Conservation (phyloP, 257 asterid genomes). For the Phtheirospermum japonicum region DNA sequence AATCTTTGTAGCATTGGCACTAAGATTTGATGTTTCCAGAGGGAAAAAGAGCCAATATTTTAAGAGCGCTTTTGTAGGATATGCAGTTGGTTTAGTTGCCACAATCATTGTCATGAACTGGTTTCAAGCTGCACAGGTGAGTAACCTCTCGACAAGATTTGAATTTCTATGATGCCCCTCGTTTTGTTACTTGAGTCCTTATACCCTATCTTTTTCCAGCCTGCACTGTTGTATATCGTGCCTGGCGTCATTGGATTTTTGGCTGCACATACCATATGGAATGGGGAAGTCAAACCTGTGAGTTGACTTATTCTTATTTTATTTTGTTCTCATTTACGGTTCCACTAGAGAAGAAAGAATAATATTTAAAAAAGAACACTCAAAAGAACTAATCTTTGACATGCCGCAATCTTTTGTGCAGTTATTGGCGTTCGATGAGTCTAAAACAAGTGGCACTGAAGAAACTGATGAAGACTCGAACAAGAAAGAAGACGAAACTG, state of each 20-base stretch:
- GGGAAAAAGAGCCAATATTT: slow-evolving; percentile 77
- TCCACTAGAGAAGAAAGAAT: too few species aligned
- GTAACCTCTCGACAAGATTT: slow-evolving; percentile 19
- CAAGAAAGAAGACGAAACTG: slow-evolving; percentile 47
- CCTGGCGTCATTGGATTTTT: slow-evolving; percentile 92
- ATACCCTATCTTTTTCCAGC: slow-evolving; percentile 46
- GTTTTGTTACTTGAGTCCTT: background rate
- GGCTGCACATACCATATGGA: slow-evolving; percentile 88
- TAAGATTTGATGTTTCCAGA: slow-evolving; percentile 89
- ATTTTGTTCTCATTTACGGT: background rate
- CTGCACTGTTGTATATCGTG: slow-evolving; percentile 88
- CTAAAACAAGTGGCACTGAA: slow-evolving; percentile 42
- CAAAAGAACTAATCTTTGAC: background rate
- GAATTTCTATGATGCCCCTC: background rate
- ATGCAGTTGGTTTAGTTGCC: slow-evolving; percentile 58
- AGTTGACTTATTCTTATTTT: slow-evolving; percentile 27
- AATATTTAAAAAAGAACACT: too few species aligned
- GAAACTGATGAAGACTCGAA: slow-evolving; percentile 32
- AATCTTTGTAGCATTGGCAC: slow-evolving; percentile 92
- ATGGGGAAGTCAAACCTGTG: slow-evolving; percentile 86
- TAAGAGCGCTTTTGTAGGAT: slow-evolving; percentile 88
- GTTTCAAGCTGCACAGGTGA: slow-evolving; percentile 99
- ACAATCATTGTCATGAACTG: slow-evolving; percentile 94
- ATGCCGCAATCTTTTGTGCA: slow-evolving; percentile 25
- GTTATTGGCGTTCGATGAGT: slow-evolving; percentile 82